Evolutionary conservation across 768 basidiomycete species (phyloP).

Genomic region (Mycena chlorophos): DNA sequence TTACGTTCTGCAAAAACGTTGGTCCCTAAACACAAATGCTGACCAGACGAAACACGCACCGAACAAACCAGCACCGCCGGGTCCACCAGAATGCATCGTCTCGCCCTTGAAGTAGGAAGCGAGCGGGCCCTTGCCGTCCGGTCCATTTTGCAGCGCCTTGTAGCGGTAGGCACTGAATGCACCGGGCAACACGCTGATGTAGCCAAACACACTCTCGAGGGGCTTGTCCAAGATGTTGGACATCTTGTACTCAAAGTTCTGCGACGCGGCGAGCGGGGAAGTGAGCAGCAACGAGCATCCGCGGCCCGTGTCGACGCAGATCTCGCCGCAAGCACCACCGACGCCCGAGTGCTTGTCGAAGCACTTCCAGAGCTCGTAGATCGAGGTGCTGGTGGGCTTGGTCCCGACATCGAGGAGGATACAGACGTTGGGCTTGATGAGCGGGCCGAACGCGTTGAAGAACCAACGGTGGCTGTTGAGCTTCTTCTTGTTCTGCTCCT

Average conservation of each 20-base stretch:
- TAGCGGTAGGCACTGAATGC: slow-evolving; percentile 93
- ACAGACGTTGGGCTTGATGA: slow-evolving; percentile 87
- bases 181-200: slow-evolving; percentile 86
- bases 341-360: slow-evolving; percentile 85
- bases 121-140: slow-evolving; percentile 85
- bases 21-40: slow-evolving; percentile 1
- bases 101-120: slow-evolving; percentile 95
- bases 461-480: slow-evolving; percentile 96
- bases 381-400: slow-evolving; percentile 90
- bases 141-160: slow-evolving; percentile 82
- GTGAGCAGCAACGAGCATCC: slow-evolving; percentile 69
- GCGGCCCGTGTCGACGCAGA: slow-evolving; percentile 79
- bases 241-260: slow-evolving; percentile 99
- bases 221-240: slow-evolving; percentile 96
- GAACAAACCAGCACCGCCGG: slow-evolving; percentile 68
- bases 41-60: slow-evolving; percentile 34
- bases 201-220: slow-evolving; percentile 87
- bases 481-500: slow-evolving; percentile 97
- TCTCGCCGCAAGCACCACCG: slow-evolving; percentile 95
- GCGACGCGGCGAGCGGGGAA: slow-evolving; percentile 85
- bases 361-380: slow-evolving; percentile 97
- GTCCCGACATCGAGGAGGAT: slow-evolving; percentile 94
- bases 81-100: slow-evolving; percentile 69
- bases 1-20: slow-evolving; percentile 56
- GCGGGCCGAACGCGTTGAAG: slow-evolving; percentile 92